Evolutionary conservation across 768 basidiomycete genomes (phyloP).

Genomic region (Dacryopinax spathularia): DNA sequence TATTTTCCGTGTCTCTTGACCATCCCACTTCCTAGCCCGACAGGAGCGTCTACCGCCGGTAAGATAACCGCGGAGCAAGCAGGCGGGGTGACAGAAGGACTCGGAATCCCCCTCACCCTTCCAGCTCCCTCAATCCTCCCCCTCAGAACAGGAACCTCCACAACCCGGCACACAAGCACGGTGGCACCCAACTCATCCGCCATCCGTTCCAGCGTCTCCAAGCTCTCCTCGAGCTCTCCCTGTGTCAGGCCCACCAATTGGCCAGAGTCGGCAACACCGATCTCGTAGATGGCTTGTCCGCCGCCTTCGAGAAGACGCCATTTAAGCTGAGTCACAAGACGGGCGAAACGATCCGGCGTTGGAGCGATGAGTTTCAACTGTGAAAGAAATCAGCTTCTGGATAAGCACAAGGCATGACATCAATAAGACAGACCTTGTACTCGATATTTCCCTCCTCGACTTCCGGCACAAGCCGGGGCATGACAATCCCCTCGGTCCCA

Average conservation of each 20-base stretch:
- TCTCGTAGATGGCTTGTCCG: conserved; percentile 70
- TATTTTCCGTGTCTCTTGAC: background rate
- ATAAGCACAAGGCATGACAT: background rate
- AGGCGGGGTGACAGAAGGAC: too few relatives aligned
- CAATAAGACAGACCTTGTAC: conserved; percentile 42
- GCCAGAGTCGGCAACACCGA: conserved; percentile 74
- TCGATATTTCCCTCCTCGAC: conserved; percentile 79
- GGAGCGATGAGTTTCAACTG: conserved; percentile 66
- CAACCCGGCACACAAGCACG: conserved; percentile 79
- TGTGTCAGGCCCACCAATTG: conserved; percentile 65
- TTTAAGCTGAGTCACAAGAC: conserved; percentile 84
- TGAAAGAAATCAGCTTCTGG: too few relatives aligned
- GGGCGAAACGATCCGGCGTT: conserved; percentile 25
- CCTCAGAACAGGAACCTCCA: conserved; percentile 41
- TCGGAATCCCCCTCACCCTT: background rate
- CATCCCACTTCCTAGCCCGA: too few relatives aligned
- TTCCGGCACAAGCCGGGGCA: conserved; percentile 63
- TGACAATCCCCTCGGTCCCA: conserved; percentile 11
- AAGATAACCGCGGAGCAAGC: too few relatives aligned
- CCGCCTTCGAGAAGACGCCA: conserved; percentile 83
- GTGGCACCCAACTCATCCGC: conserved; percentile 86
- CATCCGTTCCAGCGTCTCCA: conserved; percentile 87
- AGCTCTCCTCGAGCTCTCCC: conserved; percentile 59
- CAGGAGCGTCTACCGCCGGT: background rate
- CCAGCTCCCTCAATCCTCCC: background rate